Conservation (phyloP, 805 yeast genomes). For the Wickerhamiella dianesei region DNA sequence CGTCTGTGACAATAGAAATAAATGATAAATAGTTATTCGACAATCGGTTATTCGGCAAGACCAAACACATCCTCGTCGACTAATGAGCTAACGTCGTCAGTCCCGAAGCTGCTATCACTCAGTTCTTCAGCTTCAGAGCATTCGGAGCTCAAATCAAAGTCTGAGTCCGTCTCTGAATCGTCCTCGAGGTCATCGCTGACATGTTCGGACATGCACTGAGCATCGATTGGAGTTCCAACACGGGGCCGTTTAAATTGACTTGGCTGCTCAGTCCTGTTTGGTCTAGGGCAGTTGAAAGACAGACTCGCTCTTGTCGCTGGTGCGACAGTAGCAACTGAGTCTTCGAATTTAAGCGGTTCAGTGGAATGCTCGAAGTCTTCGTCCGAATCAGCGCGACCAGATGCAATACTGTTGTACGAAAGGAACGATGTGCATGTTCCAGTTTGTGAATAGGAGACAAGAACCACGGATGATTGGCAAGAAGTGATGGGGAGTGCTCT, state of each 20-base stretch:
- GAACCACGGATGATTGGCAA: background rate
- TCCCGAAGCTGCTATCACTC: background rate
- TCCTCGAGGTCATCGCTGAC: background rate
- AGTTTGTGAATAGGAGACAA: background rate
- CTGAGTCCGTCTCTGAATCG: background rate
- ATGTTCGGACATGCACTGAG: background rate
- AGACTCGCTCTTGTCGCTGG: background rate
- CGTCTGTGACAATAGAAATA: background rate
- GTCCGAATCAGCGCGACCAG: background rate
- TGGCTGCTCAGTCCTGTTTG: background rate
- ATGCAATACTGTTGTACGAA: background rate
- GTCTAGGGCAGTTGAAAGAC: slow-evolving; percentile 1
- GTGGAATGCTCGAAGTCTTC: background rate
- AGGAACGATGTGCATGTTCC: background rate
- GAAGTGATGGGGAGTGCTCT: background rate
- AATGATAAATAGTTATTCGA: background rate
- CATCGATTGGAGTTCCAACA: background rate
- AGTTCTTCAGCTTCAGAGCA: background rate
- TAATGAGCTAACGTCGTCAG: too few relatives aligned
- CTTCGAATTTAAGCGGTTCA: background rate
- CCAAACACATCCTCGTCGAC: background rate
- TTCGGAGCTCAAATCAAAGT: background rate
- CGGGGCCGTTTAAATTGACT: background rate
- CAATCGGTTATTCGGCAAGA: background rate
- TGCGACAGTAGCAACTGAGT: background rate